Percentiles rank a stretch among this genome's conserved stretches.
Evolutionary conservation across 306 rosid genomes (phyloP).

Genomic region (Leucaena leucocephala): DNA sequence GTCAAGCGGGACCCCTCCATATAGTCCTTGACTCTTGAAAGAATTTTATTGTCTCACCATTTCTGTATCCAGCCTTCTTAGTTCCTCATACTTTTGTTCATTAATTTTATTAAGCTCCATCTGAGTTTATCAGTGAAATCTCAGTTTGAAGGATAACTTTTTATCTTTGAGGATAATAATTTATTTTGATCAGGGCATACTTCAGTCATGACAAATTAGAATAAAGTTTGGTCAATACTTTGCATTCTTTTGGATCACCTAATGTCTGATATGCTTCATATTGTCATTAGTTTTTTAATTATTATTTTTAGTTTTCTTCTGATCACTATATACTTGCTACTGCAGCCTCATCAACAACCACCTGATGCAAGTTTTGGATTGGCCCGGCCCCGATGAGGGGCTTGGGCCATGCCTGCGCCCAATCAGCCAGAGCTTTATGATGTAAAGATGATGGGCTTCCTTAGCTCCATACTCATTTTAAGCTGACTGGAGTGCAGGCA

Average conservation of each 20-base stretch:
- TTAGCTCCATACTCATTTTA: slow-evolving; percentile 36
- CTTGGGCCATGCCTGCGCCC: slow-evolving; percentile 97
- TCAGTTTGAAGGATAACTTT: neutral
- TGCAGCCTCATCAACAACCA: slow-evolving; percentile 81
- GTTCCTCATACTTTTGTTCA: neutral
- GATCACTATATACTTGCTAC: slow-evolving; percentile 32
- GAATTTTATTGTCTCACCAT: too few relatives aligned
- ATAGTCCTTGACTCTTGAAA: too few relatives aligned
- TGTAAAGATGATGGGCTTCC: slow-evolving; percentile 38
- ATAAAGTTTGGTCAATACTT: neutral
- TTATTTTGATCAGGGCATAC: neutral
- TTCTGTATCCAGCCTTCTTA: neutral
- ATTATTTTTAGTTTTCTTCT: slow-evolving; percentile 1
- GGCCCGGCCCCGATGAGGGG: slow-evolving; percentile 99
- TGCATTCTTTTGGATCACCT: slow-evolving; percentile 14
- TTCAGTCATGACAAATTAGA: neutral
- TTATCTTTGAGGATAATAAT: neutral
- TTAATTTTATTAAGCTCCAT: neutral
- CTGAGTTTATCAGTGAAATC: neutral
- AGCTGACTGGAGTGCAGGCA: slow-evolving; percentile 94
- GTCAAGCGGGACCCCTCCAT: too few relatives aligned
- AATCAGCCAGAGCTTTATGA: slow-evolving; percentile 53
- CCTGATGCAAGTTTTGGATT: slow-evolving; percentile 93
- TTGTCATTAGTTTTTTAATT: neutral
- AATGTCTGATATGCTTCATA: slow-evolving; percentile 6